Conservation (phyloP, 345 rosid genomes). For the Bruguiera parviflora region DNA sequence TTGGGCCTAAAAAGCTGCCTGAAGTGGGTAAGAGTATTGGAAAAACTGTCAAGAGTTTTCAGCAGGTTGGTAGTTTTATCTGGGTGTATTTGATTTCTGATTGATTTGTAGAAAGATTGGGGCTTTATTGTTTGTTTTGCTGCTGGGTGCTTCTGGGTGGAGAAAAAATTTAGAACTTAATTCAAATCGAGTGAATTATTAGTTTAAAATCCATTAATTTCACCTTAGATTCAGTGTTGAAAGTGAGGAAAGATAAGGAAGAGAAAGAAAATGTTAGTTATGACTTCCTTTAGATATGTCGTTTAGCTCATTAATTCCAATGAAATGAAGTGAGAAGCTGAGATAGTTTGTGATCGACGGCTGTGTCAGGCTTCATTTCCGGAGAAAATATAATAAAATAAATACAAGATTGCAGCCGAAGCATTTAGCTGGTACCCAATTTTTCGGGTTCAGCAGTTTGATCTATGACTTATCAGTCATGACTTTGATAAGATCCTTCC, state of each 20-base stretch:
- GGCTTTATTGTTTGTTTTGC: constrained; percentile 9
- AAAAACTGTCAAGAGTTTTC: constrained; percentile 94
- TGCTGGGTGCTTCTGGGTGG: neutral
- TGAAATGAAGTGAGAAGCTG: neutral
- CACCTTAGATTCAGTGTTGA: neutral
- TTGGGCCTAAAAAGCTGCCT: constrained; percentile 95
- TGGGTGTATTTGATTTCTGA: constrained; percentile 13
- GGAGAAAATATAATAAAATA: neutral
- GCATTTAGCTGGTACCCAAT: too few species aligned
- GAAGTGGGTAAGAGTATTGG: constrained; percentile 94
- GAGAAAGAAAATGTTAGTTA: too few species aligned
- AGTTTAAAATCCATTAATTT: neutral
- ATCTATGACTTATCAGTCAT: too few species aligned
- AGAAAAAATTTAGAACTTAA: neutral
- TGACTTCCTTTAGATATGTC: too few species aligned
- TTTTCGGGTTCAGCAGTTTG: too few species aligned
- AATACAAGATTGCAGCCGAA: neutral
- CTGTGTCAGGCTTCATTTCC: neutral
- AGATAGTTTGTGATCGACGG: neutral
- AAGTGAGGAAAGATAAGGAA: too few species aligned
- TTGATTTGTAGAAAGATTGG: constrained; percentile 10
- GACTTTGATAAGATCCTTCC: too few species aligned
- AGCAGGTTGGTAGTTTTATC: constrained; percentile 52
- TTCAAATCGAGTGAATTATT: neutral
- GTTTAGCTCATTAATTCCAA: too few species aligned